These are phyloP conservation scores for Chlamydomonas asymmetrica DNA, from an alignment of 139 green algal genomes.

Conservation along the genomic window DNA sequence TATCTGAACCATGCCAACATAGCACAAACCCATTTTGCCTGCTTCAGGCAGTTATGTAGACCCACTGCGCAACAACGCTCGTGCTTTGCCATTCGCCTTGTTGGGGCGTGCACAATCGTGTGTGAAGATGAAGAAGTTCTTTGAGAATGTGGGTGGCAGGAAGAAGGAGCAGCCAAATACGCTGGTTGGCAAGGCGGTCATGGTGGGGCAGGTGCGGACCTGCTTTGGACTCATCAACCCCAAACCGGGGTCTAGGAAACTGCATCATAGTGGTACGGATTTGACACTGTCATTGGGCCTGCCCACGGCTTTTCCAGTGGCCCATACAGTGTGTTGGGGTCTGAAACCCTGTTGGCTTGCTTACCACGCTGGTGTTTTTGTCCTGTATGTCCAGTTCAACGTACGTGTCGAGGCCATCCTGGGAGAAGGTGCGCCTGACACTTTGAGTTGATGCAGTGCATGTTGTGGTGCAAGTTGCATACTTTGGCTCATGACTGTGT, in stretches of 20 bases:
- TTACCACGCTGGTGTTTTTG: not conserved
- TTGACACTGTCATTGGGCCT: too few species aligned
- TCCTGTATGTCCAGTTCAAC: not conserved
- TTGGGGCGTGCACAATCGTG: too few species aligned
- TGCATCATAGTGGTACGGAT: too few species aligned
- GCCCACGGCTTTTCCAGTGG: too few species aligned
- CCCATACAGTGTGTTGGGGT: too few species aligned
- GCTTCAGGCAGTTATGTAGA: too few species aligned
- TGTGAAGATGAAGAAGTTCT: slow-evolving; percentile 39
- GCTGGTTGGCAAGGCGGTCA: slow-evolving; percentile 46
- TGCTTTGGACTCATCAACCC: not conserved
- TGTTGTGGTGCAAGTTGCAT: not conserved
- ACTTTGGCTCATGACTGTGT: not conserved
- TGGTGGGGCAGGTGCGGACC: slow-evolving; percentile 20
- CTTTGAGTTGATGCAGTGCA: not conserved
- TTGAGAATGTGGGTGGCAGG: slow-evolving; percentile 12
- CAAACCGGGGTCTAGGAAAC: too few species aligned
- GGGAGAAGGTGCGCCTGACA: slow-evolving; percentile 61
- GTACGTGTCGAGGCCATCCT: slow-evolving; percentile 57
- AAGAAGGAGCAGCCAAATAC: slow-evolving; percentile 8
- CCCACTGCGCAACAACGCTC: too few species aligned
- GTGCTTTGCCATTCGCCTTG: too few species aligned
- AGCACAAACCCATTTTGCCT: too few species aligned
- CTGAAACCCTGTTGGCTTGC: too few species aligned
- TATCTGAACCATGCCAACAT: too few species aligned